phyloP scores from a whole-genome alignment of 1,139 yeast genomes.

The Debaryomyces coudertii region DNA sequence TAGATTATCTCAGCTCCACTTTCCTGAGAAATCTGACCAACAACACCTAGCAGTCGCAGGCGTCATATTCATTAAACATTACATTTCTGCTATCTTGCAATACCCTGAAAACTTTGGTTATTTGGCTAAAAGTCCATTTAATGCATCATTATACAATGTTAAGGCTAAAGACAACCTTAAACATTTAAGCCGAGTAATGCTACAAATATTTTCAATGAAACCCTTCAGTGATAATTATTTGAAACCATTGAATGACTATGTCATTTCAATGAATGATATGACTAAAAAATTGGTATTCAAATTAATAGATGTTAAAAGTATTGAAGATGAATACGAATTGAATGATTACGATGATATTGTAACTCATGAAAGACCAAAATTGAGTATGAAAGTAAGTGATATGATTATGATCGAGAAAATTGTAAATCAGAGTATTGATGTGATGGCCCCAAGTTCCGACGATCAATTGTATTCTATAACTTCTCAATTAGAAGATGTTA shows the following conservation, averaged over 20 bases:
- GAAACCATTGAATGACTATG: constrained; percentile 79
- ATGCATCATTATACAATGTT: constrained; percentile 30
- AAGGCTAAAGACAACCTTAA: constrained; percentile 53
- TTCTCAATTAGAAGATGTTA: constrained; percentile 34
- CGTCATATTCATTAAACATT: constrained; percentile 64
- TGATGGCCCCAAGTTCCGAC: constrained; percentile 50
- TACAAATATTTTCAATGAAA: constrained; percentile 68
- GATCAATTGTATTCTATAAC: constrained; percentile 58
- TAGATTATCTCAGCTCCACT: constrained; percentile 39
- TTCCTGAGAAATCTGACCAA: constrained; percentile 55
- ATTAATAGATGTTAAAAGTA: constrained; percentile 57
- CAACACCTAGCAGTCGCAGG: constrained; percentile 71
- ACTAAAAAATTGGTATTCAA: constrained; percentile 47
- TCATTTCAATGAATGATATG: constrained; percentile 52
- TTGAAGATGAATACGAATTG: constrained; percentile 65
- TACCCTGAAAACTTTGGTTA: constrained; percentile 69
- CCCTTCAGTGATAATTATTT: constrained; percentile 73
- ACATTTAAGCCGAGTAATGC: constrained; percentile 60
- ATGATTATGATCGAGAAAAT: constrained; percentile 65
- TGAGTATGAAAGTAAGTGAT: constrained; percentile 65
- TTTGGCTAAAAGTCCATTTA: constrained; percentile 30
- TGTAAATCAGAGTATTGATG: constrained; percentile 54
- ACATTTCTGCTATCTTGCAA: constrained; percentile 65
- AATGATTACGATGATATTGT: constrained; percentile 74
- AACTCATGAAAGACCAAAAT: constrained; percentile 63